Conservation (phyloP, 139 green algal genomes). For the Chlamydomonas schloesseri region DNA sequence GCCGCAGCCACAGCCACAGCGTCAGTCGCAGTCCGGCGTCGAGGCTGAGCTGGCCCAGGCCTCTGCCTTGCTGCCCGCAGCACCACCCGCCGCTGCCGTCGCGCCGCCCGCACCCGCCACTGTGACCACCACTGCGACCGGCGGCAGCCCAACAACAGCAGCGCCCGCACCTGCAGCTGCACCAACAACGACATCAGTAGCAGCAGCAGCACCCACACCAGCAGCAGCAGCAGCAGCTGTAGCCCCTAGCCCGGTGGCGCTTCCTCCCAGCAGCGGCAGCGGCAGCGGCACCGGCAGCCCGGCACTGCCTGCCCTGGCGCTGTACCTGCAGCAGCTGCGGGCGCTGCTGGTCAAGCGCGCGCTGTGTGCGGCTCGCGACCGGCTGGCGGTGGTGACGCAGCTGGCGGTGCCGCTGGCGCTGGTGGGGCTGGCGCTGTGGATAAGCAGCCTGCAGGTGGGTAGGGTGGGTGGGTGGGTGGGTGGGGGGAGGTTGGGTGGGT, state of each 20-base stretch:
- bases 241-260: too few species aligned
- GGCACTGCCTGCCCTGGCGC: constrained; percentile 22
- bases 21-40: too few species aligned
- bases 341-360: constrained; percentile 78
- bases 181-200: too few species aligned
- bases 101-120: too few species aligned
- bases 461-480: background rate
- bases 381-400: constrained; percentile 71
- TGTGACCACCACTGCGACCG: too few species aligned
- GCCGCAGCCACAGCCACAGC: background rate
- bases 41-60: too few species aligned
- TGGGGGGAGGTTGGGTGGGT: background rate
- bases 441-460: constrained; percentile 58
- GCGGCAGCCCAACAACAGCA: background rate
- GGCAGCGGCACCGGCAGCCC: background rate
- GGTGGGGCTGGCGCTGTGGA: constrained; percentile 55
- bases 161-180: too few species aligned
- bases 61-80: too few species aligned
- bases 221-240: background rate
- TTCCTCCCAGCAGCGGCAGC: too few species aligned
- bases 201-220: too few species aligned
- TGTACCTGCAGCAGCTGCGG: constrained; percentile 70
- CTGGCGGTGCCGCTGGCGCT: constrained; percentile 59
- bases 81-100: too few species aligned
- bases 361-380: constrained; percentile 71